Conservation (phyloP, 192 early-diverging fungal species). For the Borealophlyctis nickersoniae region DNA sequence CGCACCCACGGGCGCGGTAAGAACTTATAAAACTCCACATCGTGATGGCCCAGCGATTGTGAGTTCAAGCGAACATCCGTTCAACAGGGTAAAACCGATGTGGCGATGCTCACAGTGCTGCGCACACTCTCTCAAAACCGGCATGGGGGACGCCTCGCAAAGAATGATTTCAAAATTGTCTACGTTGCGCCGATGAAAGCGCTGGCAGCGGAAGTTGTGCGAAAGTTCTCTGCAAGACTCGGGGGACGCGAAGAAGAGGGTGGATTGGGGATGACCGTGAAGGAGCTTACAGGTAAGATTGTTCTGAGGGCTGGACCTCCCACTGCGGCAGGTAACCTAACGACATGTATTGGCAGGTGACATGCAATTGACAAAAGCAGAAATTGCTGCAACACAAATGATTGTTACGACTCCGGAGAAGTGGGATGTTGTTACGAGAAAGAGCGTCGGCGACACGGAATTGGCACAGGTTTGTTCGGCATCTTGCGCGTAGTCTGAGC, state of each 20-base stretch:
- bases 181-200: conserved; percentile 99
- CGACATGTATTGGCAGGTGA: conserved; percentile 66
- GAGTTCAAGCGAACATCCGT: background rate
- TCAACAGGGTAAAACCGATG: conserved; percentile 88
- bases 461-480: conserved; percentile 53
- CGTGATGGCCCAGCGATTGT: no score
- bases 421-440: conserved; percentile 99
- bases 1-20: conserved; percentile 93
- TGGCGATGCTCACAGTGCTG: conserved; percentile 91
- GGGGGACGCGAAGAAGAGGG: conserved; percentile 39
- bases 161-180: conserved; percentile 95
- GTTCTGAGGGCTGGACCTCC: no score
- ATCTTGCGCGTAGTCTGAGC: no score
- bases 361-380: conserved; percentile 95
- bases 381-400: conserved; percentile 91
- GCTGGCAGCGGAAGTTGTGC: conserved; percentile 89
- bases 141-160: conserved; percentile 50
- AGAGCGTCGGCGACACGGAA: conserved; percentile 90
- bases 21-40: no score
- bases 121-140: conserved; percentile 70
- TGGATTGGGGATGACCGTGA: conserved; percentile 81
- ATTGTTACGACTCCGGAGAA: conserved; percentile 99
- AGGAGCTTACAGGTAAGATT: conserved; percentile 82
- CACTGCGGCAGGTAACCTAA: no score
- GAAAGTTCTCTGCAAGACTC: conserved; percentile 84